A percentile compares a stretch with the other conserved stretches of the same genome.
phyloP scores from a whole-genome alignment of 495 filamentous ascomycete species.

The Diplogelasinospora grovesii region DNA sequence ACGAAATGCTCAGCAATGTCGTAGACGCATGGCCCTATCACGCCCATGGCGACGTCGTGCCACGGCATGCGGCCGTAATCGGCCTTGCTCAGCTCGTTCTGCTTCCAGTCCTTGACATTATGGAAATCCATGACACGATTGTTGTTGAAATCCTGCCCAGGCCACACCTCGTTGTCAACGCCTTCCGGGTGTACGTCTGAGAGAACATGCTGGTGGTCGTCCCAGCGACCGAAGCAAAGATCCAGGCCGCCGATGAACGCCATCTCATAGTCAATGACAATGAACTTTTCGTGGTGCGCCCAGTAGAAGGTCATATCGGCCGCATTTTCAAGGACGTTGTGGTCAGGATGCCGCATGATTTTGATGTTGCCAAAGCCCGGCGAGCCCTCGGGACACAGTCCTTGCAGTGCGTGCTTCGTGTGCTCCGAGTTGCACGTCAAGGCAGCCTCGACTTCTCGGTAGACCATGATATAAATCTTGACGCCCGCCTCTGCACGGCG shows the following conservation, averaged over 20 bases:
- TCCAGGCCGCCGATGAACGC: constrained; percentile 93
- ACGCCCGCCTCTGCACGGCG: constrained; percentile 84
- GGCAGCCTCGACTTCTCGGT: constrained; percentile 81
- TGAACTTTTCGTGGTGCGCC: constrained; percentile 96
- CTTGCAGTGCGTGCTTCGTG: constrained; percentile 81
- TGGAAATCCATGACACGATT: constrained; percentile 96
- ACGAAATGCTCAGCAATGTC: constrained; percentile 97
- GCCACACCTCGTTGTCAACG: constrained; percentile 80
- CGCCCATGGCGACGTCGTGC: constrained; percentile 90
- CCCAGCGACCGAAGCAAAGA: constrained; percentile 95
- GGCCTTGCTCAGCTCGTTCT: constrained; percentile 85
- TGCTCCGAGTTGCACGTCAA: constrained; percentile 88
- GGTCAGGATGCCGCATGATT: constrained; percentile 89
- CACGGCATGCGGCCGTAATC: constrained; percentile 95
- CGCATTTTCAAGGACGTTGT: constrained; percentile 88
- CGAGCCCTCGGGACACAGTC: constrained; percentile 70
- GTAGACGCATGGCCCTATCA: constrained; percentile 83
- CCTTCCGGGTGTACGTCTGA: constrained; percentile 83
- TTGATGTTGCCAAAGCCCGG: constrained; percentile 81
- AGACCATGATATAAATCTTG: constrained; percentile 90
- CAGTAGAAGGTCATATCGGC: constrained; percentile 98
- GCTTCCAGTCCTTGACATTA: constrained; percentile 83
- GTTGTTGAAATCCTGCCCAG: constrained; percentile 93
- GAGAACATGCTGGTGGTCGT: constrained; percentile 74
- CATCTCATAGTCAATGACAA: constrained; percentile 83